phyloP scores from a whole-genome alignment of 2,329 filamentous ascomycete genomes.

The Pseudopithomyces chartarum region DNA sequence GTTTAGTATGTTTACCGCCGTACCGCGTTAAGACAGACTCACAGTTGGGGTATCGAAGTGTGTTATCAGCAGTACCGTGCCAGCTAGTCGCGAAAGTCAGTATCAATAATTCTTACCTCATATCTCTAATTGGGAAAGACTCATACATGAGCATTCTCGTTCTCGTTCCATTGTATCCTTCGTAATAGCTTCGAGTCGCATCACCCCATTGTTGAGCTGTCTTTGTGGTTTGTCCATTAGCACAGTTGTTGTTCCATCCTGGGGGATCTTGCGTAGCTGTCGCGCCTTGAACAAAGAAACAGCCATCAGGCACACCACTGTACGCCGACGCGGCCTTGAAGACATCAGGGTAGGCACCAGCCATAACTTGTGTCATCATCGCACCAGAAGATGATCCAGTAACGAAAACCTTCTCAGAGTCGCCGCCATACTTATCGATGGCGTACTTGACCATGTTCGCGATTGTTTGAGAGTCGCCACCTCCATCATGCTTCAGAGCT shows the following conservation, averaged over 20 bases:
- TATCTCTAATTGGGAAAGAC: background rate
- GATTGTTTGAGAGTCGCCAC: constrained; percentile 25
- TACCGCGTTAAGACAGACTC: background rate
- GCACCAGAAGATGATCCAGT: constrained; percentile 23
- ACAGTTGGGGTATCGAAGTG: constrained; percentile 22
- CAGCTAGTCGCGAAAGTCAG: constrained; percentile 6
- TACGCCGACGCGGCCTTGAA: constrained; percentile 24
- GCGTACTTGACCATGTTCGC: constrained; percentile 30
- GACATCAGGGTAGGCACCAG: constrained; percentile 25
- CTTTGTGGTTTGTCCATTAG: constrained; percentile 20
- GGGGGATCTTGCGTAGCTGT: constrained; percentile 44
- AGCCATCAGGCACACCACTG: constrained; percentile 27
- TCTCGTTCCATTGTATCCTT: constrained; percentile 19
- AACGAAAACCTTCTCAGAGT: constrained; percentile 17
- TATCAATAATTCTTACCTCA: background rate
- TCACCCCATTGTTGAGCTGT: constrained; percentile 25
- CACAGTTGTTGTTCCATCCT: constrained; percentile 28
- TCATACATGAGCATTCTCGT: constrained; percentile 24
- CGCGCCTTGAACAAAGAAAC: constrained; percentile 23
- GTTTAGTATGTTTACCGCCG: background rate
- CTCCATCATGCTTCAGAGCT: constrained; percentile 26
- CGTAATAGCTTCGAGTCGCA: constrained; percentile 16
- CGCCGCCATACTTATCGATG: constrained; percentile 21
- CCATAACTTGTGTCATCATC: constrained; percentile 26
- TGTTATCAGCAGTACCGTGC: constrained; percentile 25